Base-by-base conservation (phyloP, 2,329 filamentous ascomycete genomes). In the Trichoderma polysporum region DNA sequence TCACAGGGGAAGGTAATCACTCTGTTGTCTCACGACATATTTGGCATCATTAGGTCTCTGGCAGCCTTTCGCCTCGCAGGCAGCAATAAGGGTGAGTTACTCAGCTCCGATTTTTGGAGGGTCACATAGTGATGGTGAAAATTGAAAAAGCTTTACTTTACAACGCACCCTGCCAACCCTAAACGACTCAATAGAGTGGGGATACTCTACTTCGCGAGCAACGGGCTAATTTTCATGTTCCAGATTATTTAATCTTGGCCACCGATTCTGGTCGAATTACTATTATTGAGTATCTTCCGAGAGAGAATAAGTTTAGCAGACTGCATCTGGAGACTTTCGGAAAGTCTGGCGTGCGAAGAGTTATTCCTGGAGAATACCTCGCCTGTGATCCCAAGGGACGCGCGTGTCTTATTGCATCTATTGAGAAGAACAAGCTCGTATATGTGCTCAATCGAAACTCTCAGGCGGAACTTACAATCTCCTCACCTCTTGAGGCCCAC, bases 341-440 rank as follows among this genome's bases (percentile, higher is more conserved):
- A 72, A 99, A 99, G 80, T 98, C 95, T 8, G 96, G 95, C 41
- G 88, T 98, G 62, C 90, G 96, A 67, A 90, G 95, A 74, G 94
- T 98, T 41, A 88, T 99, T 52, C 95, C 96, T 2, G 95, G 96
- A 68, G 93, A 99, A 79, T 99, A 97, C 75, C 86, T 99, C 31
- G 95, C 94, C 7, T 92, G 93, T 61, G 95, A 99, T 75, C 95
- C 95, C 31, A 97, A 97, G 79, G 95, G 95, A 66, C 89, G 95
- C 81, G 96, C 96, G 65, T 97, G 94, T 76, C 85, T 99, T 76
- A 92, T 98, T 69, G 93, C 95, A 10, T 94, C 94, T 5, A 86
- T 94, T 65, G 96, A 99, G 82, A 99, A 99, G 86, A 99, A 98
- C 83, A 99, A 99, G 83, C 90, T 99, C 66, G 95, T 99, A 72